Conservation (phyloP, 2,329 filamentous ascomycete genomes). For the Apiospora aurea region DNA sequence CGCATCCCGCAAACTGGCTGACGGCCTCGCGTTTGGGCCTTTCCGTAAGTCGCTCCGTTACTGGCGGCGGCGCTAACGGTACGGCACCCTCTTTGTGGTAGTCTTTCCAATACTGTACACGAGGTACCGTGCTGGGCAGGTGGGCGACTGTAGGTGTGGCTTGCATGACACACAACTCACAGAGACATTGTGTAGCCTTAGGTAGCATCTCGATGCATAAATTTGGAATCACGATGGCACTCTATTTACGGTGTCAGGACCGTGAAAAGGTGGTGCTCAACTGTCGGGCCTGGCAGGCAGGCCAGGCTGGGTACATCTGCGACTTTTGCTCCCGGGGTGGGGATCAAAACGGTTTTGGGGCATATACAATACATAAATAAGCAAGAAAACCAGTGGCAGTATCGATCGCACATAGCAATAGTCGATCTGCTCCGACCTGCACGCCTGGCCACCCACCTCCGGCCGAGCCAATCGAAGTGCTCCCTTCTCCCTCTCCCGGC, state of each 20-base stretch:
- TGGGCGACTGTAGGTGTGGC: not conserved
- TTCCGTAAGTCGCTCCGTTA: slow-evolving; percentile 7
- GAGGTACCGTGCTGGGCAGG: not conserved
- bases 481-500: not conserved
- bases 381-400: slow-evolving; percentile 9
- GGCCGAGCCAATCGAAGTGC: not conserved
- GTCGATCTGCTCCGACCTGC: slow-evolving; percentile 5
- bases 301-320: not conserved
- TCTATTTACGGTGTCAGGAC: slow-evolving; percentile 1
- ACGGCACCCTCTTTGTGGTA: not conserved
- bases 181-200: not conserved
- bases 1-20: not conserved
- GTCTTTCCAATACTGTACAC: not conserved
- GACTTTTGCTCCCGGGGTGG: not conserved
- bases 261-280: not conserved
- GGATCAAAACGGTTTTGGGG: not conserved
- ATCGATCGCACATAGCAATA: slow-evolving; percentile 20
- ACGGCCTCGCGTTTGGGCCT: not conserved
- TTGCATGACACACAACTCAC: slow-evolving; percentile 2
- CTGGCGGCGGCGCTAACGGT: not conserved
- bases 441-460: not conserved
- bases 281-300: not conserved
- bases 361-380: not conserved
- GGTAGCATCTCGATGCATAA: slow-evolving; percentile 20
- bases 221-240: slow-evolving; percentile 11